Evolutionary conservation across 2,329 filamentous ascomycete species (phyloP).

Genomic region (Talaromyces piceae): DNA sequence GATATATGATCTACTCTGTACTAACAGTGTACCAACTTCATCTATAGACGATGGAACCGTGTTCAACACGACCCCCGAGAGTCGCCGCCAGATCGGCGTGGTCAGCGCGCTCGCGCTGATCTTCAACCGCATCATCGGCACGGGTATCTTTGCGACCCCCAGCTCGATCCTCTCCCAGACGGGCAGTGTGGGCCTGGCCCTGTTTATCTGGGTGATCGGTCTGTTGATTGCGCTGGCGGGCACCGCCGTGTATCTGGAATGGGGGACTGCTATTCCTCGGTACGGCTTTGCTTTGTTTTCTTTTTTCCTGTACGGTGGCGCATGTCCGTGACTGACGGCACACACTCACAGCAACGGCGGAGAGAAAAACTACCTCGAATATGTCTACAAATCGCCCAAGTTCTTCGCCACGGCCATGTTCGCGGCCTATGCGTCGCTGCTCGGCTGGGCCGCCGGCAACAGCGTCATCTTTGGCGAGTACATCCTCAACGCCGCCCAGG

Average conservation of each 20-base stretch:
- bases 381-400: slow-evolving; percentile 44
- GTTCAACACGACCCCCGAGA: slow-evolving; percentile 27
- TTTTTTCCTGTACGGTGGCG: neutral
- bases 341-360: slow-evolving; percentile 41
- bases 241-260: slow-evolving; percentile 41
- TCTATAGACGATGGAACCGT: slow-evolving; percentile 31
- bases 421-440: slow-evolving; percentile 44
- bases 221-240: slow-evolving; percentile 42
- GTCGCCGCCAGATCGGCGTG: slow-evolving; percentile 33
- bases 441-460: slow-evolving; percentile 48
- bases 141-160: slow-evolving; percentile 45
- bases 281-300: slow-evolving; percentile 15
- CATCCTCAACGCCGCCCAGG: slow-evolving; percentile 40
- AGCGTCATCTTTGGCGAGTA: slow-evolving; percentile 48
- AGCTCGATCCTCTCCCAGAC: slow-evolving; percentile 38
- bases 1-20: too few species aligned
- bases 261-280: slow-evolving; percentile 43
- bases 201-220: slow-evolving; percentile 45
- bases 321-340: neutral
- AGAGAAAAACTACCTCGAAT: slow-evolving; percentile 50
- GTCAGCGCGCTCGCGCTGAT: slow-evolving; percentile 40
- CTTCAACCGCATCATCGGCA: slow-evolving; percentile 44
- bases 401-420: slow-evolving; percentile 49
- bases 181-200: slow-evolving; percentile 39
- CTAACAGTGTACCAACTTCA: too few species aligned